Percentiles rank a stretch among this genome's conserved stretches.
Conservation (phyloP, 345 rosid species). For the Brassica incana region DNA sequence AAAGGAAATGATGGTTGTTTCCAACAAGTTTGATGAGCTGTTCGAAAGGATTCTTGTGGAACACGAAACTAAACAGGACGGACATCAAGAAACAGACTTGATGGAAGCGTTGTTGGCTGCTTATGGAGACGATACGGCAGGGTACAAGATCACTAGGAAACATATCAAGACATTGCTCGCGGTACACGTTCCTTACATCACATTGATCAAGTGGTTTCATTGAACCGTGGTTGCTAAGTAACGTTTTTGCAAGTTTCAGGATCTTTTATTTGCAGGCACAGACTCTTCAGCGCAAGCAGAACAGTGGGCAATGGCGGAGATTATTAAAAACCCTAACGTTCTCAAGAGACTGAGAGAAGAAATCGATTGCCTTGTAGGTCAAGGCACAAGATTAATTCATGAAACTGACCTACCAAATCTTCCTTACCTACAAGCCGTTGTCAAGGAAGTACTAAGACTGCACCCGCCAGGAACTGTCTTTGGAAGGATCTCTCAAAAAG, state of each 20-base stretch:
- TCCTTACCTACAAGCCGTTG: slow-evolving; percentile 59
- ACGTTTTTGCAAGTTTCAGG: slow-evolving; percentile 37
- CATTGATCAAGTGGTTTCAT: neutral
- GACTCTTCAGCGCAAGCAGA: slow-evolving; percentile 48
- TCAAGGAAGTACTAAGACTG: slow-evolving; percentile 63
- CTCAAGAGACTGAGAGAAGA: slow-evolving; percentile 53
- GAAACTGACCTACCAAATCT: slow-evolving; percentile 58
- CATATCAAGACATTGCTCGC: slow-evolving; percentile 63
- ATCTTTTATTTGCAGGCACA: slow-evolving; percentile 56
- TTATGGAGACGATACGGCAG: slow-evolving; percentile 54
- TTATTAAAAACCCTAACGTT: slow-evolving; percentile 53
- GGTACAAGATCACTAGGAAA: slow-evolving; percentile 55
- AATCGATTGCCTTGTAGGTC: slow-evolving; percentile 50
- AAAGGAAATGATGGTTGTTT: slow-evolving; percentile 47
- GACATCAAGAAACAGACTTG: slow-evolving; percentile 34
- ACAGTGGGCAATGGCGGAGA: slow-evolving; percentile 65
- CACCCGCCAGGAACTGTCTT: slow-evolving; percentile 55
- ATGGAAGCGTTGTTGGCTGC: slow-evolving; percentile 56
- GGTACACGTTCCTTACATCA: slow-evolving; percentile 38
- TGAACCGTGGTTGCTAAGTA: neutral
- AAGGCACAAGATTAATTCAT: slow-evolving; percentile 44
- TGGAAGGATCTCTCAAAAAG: slow-evolving; percentile 44
- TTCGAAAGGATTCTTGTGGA: slow-evolving; percentile 54
- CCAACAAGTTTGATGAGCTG: slow-evolving; percentile 45
- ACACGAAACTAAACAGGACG: neutral